Base-by-base conservation (phyloP, 768 basidiomycete genomes). In the Leccinellum rugosiceps region DNA sequence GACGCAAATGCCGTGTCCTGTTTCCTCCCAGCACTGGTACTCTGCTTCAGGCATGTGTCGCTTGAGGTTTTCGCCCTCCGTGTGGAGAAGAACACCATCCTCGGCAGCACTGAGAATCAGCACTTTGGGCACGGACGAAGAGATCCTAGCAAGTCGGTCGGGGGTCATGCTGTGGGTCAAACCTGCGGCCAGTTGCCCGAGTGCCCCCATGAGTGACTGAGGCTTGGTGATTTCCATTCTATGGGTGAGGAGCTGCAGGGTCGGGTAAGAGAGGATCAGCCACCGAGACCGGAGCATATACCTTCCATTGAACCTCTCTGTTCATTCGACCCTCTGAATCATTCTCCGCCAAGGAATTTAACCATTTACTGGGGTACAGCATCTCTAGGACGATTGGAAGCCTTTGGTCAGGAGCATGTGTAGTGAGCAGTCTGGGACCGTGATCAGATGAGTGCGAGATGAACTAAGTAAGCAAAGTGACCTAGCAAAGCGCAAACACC, bases 111-210 rank as follows among this genome's bases (percentile, higher is more conserved):
- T 87, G n/a, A 90, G 65, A 34, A 83, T 84, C 30, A 78, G 63
- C 8, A 90, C 78, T 65, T 89, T 90, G 11, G 88, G 85, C 21
- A 92, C 80, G 4, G 75, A 73, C 0, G 70, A 66, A 0, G 83
- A 81, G 46, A 90, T 80, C 34, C 58, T 66, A 13, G 72, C 70
- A 19, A 88, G 76, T 5, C 80, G 77, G 0, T 76, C 75, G 0
- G 79, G 70, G 5, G 74, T 65, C 61, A 90, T 83, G 52, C 78
- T 65, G 65, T 92, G 90, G 0, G 85, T 87, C 1, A 88, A 60
- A 0, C 65, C 84, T 1, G 91, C 88, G 14, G 74, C 76, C 82
- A 88, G 84, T 68, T 94, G 92, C 11, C 87, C 90, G 15, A 93
- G 56, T 26, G 81, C 72, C 0, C 91, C 91, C 17, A 81, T 58